Evolutionary conservation across 768 basidiomycete species (phyloP).

Genomic region (Gyrodon lividus): DNA sequence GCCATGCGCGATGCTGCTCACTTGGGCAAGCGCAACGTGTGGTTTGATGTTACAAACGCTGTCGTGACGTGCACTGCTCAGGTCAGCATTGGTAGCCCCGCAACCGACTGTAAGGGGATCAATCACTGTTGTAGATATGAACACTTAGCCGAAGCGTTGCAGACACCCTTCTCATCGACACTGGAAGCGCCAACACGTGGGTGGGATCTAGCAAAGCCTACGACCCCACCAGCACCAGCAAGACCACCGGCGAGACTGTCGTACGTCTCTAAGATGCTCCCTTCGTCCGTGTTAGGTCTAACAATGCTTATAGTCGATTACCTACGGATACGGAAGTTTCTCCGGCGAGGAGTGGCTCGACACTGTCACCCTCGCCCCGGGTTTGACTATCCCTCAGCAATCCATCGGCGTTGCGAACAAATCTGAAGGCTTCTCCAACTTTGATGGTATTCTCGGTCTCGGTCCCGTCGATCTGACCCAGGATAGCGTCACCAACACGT

Average conservation of each 20-base stretch:
- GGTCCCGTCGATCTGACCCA: slow-evolving; percentile 35
- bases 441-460: slow-evolving; percentile 41
- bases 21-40: slow-evolving; percentile 7
- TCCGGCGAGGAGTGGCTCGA: slow-evolving; percentile 15
- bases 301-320: background rate
- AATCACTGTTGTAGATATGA: background rate
- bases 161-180: slow-evolving; percentile 33
- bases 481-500: slow-evolving; percentile 14
- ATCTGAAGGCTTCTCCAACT: slow-evolving; percentile 22
- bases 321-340: slow-evolving; percentile 6
- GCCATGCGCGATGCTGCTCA: slow-evolving; percentile 2
- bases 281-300: background rate
- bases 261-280: slow-evolving; percentile 9
- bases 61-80: slow-evolving; percentile 26
- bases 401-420: slow-evolving; percentile 35
- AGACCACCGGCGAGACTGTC: slow-evolving; percentile 17
- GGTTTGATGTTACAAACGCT: slow-evolving; percentile 17
- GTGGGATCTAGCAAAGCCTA: slow-evolving; percentile 26
- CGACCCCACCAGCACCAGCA: slow-evolving; percentile 14
- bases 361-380: slow-evolving; percentile 5
- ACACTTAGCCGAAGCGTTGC: background rate
- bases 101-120: slow-evolving; percentile 24
- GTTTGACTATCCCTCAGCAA: slow-evolving; percentile 22
- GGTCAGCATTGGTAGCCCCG: slow-evolving; percentile 29
- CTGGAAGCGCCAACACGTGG: slow-evolving; percentile 35